Conservation (phyloP, 108 stramenopile species). For the Cyclotella sp. region DNA sequence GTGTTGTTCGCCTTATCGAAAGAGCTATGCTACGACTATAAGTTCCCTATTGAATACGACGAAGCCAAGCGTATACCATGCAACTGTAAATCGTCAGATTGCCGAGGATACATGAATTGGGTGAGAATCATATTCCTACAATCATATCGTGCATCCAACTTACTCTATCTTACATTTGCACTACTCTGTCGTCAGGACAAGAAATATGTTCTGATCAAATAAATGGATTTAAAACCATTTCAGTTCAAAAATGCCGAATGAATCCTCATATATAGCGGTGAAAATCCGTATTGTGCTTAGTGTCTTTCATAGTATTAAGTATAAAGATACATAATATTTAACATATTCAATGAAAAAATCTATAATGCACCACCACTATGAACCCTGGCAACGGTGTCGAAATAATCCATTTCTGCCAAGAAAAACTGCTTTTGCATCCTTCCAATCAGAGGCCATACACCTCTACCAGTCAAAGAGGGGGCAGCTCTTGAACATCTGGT, state of each 20-base stretch:
- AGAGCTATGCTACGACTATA: constrained; percentile 98
- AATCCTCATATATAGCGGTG: too few species aligned
- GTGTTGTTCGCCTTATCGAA: background rate
- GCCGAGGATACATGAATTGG: constrained; percentile 88
- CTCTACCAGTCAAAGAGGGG: constrained; percentile 28
- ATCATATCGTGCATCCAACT: background rate
- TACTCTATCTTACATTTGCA: background rate
- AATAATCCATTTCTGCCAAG: constrained; percentile 36
- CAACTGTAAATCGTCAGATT: constrained; percentile 72
- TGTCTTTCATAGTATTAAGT: too few species aligned
- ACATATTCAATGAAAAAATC: too few species aligned
- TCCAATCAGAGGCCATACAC: constrained; percentile 46
- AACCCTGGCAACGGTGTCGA: constrained; percentile 17
- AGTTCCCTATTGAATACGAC: constrained; percentile 87
- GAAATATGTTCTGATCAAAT: constrained; percentile 14
- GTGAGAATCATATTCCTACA: constrained; percentile 26
- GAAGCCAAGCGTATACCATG: constrained; percentile 72
- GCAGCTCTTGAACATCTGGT: constrained; percentile 30
- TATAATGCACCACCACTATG: background rate
- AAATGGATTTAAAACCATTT: background rate
- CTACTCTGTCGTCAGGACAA: constrained; percentile 9
- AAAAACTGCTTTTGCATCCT: constrained; percentile 42
- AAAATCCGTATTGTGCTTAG: too few species aligned
- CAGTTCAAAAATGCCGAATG: background rate
- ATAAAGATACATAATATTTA: too few species aligned